Conservation (phyloP, 2,329 filamentous ascomycete genomes). For the Aspergillus ustus region DNA sequence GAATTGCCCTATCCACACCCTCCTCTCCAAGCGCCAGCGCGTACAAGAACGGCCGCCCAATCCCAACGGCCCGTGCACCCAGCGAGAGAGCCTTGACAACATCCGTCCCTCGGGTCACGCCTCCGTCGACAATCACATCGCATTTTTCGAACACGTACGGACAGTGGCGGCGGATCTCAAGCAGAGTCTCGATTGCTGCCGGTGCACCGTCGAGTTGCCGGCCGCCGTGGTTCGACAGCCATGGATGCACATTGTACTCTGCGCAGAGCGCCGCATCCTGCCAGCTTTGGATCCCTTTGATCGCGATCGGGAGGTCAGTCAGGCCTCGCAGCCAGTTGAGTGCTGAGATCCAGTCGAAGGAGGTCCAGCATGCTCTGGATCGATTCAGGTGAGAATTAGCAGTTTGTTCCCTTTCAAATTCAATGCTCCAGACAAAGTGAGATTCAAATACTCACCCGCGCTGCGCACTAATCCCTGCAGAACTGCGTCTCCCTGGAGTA, state of each 20-base stretch:
- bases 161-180: background rate
- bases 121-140: background rate
- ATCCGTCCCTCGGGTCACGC: background rate
- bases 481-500: too few relatives aligned
- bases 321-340: constrained; percentile 8
- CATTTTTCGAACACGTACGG: background rate
- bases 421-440: too few relatives aligned
- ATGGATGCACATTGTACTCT: constrained; percentile 9
- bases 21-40: background rate
- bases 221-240: constrained; percentile 16
- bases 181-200: background rate
- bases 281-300: constrained; percentile 16
- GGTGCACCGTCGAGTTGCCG: constrained; percentile 14
- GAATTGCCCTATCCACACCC: constrained; percentile 12
- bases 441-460: too few relatives aligned
- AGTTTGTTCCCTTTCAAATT: too few relatives aligned
- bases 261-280: constrained; percentile 7
- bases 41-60: background rate
- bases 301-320: constrained; percentile 12
- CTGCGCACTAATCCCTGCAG: too few relatives aligned
- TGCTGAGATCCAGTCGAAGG: constrained; percentile 3
- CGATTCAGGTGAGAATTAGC: too few relatives aligned
- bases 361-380: background rate
- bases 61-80: background rate
- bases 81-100: background rate